Evolutionary conservation across 2,329 filamentous ascomycete species (phyloP), one percentile per base, ranked within the genome.

Genomic region (Nigrograna mackinnonii): DNA sequence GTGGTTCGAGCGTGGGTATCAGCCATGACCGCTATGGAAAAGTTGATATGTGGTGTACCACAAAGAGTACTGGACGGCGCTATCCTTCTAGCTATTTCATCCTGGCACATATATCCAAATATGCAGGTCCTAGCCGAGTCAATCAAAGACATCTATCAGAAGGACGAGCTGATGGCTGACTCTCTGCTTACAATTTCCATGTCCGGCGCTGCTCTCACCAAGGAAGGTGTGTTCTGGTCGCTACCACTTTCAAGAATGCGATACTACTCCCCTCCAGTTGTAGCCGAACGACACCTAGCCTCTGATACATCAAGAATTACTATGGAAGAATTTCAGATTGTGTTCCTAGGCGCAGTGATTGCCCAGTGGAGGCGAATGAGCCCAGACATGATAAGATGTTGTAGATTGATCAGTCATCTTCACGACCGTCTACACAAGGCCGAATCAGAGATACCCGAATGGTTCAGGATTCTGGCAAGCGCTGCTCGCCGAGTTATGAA

Each of bases 81-180:
- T 17, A 26, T 43, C 7, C 39, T 55, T 0, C 22, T 52, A 6
- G 52, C 38, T 2, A 7, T 50, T 5, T 30, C 22, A 6, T 39
- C 47, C 9, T 55, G 49, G 52, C 47, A 55, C 33, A 21, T 55
- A 2, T 55, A 52, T 35, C 52, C 52, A 2, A 36, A 50, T 21
- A 42, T 52, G n/a, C 16, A 35, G 6, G 38, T 42, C 6, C n/a
- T 49, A 9, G 9, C 16, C 7, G 34, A 17, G 9, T 9, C 9
- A 19, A 11, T 36, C 16, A 17, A 33, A 36, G 34, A 7, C 34
- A 16, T 36, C 18, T 7, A 33, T 17, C 31, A 17, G 31, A 21
- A 11, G 18, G 34, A 21, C 31, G 31, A 33, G 9, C 7, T 11
- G 31, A 11, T 33, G 9, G 11, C 7, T 11, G 18, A 17, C 16